phyloP scores from a whole-genome alignment of 73 alveolate species.

The Tetrahymena elliotti region DNA sequence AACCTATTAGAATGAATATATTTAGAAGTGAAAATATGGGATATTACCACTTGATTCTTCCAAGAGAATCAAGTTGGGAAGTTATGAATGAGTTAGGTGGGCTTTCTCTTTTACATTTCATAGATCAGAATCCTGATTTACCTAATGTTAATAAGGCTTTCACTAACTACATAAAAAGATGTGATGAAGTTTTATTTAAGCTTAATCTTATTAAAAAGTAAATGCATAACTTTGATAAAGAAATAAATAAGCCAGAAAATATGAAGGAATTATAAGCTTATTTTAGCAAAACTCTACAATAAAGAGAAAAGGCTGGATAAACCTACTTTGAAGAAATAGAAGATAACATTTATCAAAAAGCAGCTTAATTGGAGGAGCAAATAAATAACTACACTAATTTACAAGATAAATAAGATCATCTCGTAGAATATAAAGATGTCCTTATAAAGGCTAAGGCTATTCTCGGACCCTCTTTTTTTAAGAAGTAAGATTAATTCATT shows the following conservation, averaged over 20 bases:
- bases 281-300: not conserved
- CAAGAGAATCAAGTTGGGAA: constrained; percentile 36
- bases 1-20: constrained; percentile 52
- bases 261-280: not conserved
- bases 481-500: not conserved
- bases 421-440: not conserved
- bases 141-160: constrained; percentile 65
- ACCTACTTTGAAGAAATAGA: not conserved
- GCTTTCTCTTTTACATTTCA: constrained; percentile 74
- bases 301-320: not conserved
- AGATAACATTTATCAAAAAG: not conserved
- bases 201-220: not conserved
- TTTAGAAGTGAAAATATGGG: constrained; percentile 36
- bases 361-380: not conserved
- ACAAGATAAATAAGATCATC: not conserved
- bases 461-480: not conserved
- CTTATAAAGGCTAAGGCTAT: not conserved
- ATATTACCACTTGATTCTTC: constrained; percentile 18
- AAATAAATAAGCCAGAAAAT: not conserved
- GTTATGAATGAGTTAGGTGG: constrained; percentile 40
- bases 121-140: constrained; percentile 75
- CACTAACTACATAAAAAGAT: not conserved
- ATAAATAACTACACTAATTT: not conserved
- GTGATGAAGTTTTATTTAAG: not conserved
- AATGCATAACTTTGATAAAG: not conserved